Percentiles rank a stretch among this genome's conserved stretches.
These are phyloP conservation scores for Gnomoniopsis sp. DNA, from an alignment of 2,329 filamentous ascomycete species.

Conservation along the genomic window DNA sequence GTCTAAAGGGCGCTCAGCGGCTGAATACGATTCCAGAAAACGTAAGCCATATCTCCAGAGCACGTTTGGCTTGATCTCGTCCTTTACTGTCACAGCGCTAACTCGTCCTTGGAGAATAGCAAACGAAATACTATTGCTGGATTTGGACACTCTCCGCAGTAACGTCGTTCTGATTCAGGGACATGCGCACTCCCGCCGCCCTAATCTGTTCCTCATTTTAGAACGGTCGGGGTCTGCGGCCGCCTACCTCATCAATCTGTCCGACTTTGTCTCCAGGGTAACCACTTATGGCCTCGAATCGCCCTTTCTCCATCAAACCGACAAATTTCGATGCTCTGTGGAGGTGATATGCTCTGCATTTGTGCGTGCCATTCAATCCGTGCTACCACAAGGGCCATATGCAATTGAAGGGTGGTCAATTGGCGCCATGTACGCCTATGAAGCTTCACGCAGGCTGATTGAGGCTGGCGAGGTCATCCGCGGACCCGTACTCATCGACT, in stretches of 20 bases:
- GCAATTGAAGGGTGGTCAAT: conserved; percentile 18
- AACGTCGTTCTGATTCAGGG: conserved; percentile 3
- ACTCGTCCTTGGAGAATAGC: not conserved
- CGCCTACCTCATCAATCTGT: conserved; percentile 7
- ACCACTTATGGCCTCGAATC: conserved; percentile 5
- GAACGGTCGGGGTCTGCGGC: conserved; percentile 9
- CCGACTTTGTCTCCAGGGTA: not conserved
- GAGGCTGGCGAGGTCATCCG: not conserved
- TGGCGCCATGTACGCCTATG: conserved; percentile 18
- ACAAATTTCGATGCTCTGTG: not conserved
- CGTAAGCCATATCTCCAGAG: not conserved
- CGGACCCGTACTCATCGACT: not conserved
- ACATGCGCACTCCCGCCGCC: not conserved
- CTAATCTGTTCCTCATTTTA: conserved; percentile 1
- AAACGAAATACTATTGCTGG: not conserved
- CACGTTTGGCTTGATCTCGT: too few relatives aligned
- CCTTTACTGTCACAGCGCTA: not conserved
- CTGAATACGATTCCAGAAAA: not conserved
- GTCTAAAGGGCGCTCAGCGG: not conserved
- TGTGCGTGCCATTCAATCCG: not conserved
- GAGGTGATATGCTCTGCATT: not conserved
- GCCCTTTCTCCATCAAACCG: conserved; percentile 3
- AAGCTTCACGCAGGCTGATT: conserved; percentile 25
- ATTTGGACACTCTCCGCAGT: not conserved
- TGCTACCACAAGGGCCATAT: conserved; percentile 17